These are phyloP conservation scores for Galeopsis tetrahit DNA, from an alignment of 257 asterid genomes.

Conservation along the genomic window DNA sequence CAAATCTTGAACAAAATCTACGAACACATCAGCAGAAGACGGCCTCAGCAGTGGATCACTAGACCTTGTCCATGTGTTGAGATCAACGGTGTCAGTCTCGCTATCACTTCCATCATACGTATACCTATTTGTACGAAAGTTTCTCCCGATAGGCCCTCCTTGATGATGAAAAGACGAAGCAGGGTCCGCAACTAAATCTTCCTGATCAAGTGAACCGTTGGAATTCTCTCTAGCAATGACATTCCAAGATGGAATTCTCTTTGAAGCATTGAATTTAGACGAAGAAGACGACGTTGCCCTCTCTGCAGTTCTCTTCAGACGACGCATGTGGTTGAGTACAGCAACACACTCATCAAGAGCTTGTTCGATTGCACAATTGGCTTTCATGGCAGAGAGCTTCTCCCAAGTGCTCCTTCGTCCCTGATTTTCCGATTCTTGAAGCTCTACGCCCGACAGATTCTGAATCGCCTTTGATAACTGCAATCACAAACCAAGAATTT, in stretches of 20 bases:
- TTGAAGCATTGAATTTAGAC: conserved; percentile 58
- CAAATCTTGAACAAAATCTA: conserved; percentile 70
- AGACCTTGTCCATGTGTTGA: conserved; percentile 73
- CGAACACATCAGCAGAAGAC: conserved; percentile 56
- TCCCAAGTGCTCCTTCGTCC: conserved; percentile 97
- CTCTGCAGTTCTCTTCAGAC: conserved; percentile 75
- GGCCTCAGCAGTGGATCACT: conserved; percentile 99
- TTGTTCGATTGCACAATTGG: conserved; percentile 91
- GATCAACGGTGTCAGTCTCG: conserved; percentile 70
- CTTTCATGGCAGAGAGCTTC: conserved; percentile 88
- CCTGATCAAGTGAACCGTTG: conserved; percentile 74
- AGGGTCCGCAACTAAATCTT: conserved; percentile 50
- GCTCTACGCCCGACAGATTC: conserved; percentile 75
- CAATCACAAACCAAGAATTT: neutral
- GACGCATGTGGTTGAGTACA: conserved; percentile 85
- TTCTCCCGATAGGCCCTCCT: too few species aligned
- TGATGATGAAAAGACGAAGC: too few species aligned
- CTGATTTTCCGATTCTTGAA: conserved; percentile 80
- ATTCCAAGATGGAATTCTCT: conserved; percentile 93
- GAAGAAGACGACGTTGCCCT: conserved; percentile 57
- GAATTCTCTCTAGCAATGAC: conserved; percentile 86
- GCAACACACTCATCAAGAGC: conserved; percentile 94
- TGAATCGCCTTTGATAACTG: conserved; percentile 84
- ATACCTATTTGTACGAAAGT: too few species aligned
- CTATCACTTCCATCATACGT: neutral